These are phyloP conservation scores for Boletus rubroflammeus DNA, from an alignment of 768 basidiomycete species.

Conservation along the genomic window DNA sequence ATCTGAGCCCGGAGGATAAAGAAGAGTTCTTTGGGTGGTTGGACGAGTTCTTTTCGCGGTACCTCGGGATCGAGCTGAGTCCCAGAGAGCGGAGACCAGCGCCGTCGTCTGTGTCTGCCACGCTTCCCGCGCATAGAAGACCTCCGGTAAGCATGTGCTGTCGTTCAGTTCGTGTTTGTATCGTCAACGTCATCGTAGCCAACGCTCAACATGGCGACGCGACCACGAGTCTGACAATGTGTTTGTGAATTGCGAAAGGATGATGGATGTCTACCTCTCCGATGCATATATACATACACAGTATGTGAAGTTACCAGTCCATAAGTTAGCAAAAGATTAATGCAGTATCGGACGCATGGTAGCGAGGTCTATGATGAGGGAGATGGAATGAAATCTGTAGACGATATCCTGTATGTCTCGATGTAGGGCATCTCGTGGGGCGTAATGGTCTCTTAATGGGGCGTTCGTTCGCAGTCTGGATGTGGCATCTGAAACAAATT, in stretches of 20 bases:
- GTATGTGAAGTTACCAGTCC: conserved; percentile 14
- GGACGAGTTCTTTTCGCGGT: conserved; percentile 71
- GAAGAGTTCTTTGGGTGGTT: conserved; percentile 73
- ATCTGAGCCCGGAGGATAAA: conserved; percentile 66
- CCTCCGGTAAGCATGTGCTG: conserved; percentile 18
- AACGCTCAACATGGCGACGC: conserved; percentile 17
- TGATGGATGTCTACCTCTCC: conserved; percentile 1
- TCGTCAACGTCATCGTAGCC: conserved; percentile 17
- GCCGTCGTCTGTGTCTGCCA: not conserved
- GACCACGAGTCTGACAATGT: conserved; percentile 13
- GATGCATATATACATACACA: conserved; percentile 12
- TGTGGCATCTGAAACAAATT: conserved; percentile 35
- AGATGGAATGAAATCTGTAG: not conserved
- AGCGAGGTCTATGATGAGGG: conserved; percentile 13
- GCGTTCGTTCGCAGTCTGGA: conserved; percentile 28
- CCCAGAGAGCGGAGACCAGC: conserved; percentile 1
- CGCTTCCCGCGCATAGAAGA: not conserved
- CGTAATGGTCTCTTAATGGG: conserved; percentile 10
- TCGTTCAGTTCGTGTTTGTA: not conserved
- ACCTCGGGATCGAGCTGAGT: conserved; percentile 29
- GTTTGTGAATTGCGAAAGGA: not conserved
- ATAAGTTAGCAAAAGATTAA: conserved; percentile 17
- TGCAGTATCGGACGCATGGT: conserved; percentile 5
- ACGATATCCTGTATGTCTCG: not conserved
- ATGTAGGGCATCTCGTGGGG: conserved; percentile 1